A percentile compares a stretch with the other conserved stretches of the same genome.
Evolutionary conservation across 495 filamentous ascomycete species (phyloP).

Genomic region (Tuber indicum): DNA sequence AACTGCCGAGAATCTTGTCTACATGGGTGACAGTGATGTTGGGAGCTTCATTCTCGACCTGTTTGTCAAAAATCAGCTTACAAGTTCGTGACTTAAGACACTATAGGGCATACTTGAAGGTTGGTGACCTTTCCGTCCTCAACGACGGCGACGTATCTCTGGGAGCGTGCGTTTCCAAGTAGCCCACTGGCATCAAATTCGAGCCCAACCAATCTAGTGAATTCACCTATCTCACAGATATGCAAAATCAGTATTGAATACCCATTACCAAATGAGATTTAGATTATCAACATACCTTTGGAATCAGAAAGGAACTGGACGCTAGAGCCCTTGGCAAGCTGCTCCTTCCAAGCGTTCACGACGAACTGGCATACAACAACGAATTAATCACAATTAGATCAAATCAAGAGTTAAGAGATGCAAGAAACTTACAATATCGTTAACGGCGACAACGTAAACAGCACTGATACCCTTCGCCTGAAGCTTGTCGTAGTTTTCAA

Average conservation of each 20-base stretch:
- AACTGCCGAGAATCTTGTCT: constrained; percentile 29
- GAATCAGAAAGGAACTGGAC: constrained; percentile 89
- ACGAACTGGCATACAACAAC: constrained; percentile 27
- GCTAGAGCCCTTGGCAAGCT: constrained; percentile 19
- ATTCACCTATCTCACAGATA: constrained; percentile 46
- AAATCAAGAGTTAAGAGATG: background rate
- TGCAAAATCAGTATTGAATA: background rate
- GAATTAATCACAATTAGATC: background rate
- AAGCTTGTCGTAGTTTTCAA: constrained; percentile 24
- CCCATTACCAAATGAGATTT: background rate
- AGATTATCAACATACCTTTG: constrained; percentile 43
- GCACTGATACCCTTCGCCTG: constrained; percentile 28
- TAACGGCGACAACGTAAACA: constrained; percentile 38
- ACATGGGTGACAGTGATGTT: constrained; percentile 32
- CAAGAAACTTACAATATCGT: constrained; percentile 30
- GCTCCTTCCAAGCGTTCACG: constrained; percentile 40
- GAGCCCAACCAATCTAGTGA: constrained; percentile 83
- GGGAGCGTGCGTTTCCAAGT: constrained; percentile 76
- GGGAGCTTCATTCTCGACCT: constrained; percentile 29
- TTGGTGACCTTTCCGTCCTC: constrained; percentile 72
- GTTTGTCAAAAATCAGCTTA: background rate
- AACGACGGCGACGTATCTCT: constrained; percentile 76
- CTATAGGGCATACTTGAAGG: constrained; percentile 4
- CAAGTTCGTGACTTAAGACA: background rate
- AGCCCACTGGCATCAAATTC: constrained; percentile 74